A percentile compares a stretch with the other conserved stretches of the same genome.
Conservation (phyloP, 1,284 basidiomycete species). For the Laetiporus sulphureus region DNA sequence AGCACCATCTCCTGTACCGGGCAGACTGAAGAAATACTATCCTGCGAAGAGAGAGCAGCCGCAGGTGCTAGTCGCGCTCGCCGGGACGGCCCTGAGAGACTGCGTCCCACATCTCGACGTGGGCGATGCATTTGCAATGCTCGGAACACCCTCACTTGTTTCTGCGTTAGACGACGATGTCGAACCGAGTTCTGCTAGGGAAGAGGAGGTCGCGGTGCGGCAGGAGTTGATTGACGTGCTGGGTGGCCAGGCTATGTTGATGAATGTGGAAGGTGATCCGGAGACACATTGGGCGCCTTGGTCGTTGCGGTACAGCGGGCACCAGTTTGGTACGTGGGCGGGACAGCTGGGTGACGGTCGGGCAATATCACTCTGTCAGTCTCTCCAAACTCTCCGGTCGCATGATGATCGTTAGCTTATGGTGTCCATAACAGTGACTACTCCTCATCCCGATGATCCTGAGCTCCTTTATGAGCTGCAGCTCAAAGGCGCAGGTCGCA, state of each 20-base stretch:
- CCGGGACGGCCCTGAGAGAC: slow-evolving; percentile 62
- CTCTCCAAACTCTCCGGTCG: slow-evolving; percentile 3
- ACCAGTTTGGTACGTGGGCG: slow-evolving; percentile 92
- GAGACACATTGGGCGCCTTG: slow-evolving; percentile 72
- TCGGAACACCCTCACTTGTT: slow-evolving; percentile 50
- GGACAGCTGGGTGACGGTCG: slow-evolving; percentile 97
- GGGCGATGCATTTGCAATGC: slow-evolving; percentile 68
- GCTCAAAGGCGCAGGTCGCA: slow-evolving; percentile 91
- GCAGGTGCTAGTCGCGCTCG: slow-evolving; percentile 64
- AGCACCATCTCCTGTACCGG: neutral
- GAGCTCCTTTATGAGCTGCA: slow-evolving; percentile 76
- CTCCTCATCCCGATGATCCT: slow-evolving; percentile 56
- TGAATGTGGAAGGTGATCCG: slow-evolving; percentile 36
- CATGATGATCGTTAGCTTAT: neutral
- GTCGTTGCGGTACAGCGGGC: slow-evolving; percentile 83
- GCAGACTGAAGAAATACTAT: slow-evolving; percentile 31
- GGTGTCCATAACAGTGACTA: slow-evolving; percentile 51
- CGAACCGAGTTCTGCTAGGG: slow-evolving; percentile 24
- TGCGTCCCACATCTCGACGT: slow-evolving; percentile 84
- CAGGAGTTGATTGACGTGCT: slow-evolving; percentile 77
- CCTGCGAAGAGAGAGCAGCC: slow-evolving; percentile 49
- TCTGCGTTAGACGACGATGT: slow-evolving; percentile 10
- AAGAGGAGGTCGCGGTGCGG: slow-evolving; percentile 38
- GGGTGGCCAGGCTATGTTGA: slow-evolving; percentile 71
- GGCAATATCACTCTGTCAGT: slow-evolving; percentile 79